Evolutionary conservation across 2,329 filamentous ascomycete species (phyloP).

Genomic region (Cryphonectria radicalis): DNA sequence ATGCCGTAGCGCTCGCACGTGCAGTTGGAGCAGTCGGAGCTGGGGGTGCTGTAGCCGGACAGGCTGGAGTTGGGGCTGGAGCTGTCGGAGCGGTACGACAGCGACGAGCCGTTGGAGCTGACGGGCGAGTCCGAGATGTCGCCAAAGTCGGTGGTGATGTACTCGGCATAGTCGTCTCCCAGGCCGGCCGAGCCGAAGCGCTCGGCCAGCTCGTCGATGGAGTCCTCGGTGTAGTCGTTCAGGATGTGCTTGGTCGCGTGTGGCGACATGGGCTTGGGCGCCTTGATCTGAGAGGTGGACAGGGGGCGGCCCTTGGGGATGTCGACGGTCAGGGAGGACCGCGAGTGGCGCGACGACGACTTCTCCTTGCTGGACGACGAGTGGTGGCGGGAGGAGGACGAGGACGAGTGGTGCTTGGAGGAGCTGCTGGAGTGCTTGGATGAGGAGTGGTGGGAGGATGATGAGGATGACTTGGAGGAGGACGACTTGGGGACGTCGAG

Average conservation of each 20-base stretch:
- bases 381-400: conserved; percentile 47
- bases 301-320: conserved; percentile 88
- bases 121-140: conserved; percentile 58
- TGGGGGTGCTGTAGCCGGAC: conserved; percentile 78
- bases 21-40: conserved; percentile 78
- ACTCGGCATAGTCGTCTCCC: conserved; percentile 61
- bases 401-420: conserved; percentile 45
- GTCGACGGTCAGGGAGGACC: conserved; percentile 60
- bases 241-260: conserved; percentile 87
- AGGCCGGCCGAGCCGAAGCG: conserved; percentile 70
- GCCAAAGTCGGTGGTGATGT: conserved; percentile 59
- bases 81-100: conserved; percentile 74
- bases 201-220: conserved; percentile 77
- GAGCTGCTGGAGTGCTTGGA: conserved; percentile 53
- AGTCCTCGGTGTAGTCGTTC: conserved; percentile 75
- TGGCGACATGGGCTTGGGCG: conserved; percentile 87
- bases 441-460: conserved; percentile 46
- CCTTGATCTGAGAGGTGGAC: conserved; percentile 85
- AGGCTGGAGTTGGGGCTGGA: conserved; percentile 74
- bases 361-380: conserved; percentile 38
- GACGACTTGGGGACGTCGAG: conserved; percentile 78
- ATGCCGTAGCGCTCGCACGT: conserved; percentile 97
- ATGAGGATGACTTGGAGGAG: conserved; percentile 48
- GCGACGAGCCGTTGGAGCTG: conserved; percentile 62
- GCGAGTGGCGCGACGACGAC: conserved; percentile 47